Conservation (phyloP, 2,329 filamentous ascomycete species). For the Xylariaceae sp. region DNA sequence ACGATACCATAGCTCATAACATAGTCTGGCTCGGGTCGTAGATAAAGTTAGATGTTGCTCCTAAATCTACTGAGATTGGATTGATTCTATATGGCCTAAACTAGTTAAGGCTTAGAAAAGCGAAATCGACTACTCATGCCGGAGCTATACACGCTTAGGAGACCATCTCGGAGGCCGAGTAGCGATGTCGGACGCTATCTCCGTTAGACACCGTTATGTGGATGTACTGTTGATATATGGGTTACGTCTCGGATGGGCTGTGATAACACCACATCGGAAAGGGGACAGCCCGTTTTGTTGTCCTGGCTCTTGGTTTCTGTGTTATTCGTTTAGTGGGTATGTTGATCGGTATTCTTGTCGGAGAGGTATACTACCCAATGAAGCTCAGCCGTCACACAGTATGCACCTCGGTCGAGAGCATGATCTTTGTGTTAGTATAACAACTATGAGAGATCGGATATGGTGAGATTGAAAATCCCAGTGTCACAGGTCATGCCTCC, state of each 20-base stretch:
- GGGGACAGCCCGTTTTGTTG: neutral
- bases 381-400: neutral
- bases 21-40: too few species aligned
- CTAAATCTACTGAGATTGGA: neutral
- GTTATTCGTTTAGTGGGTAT: neutral
- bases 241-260: neutral
- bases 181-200: neutral
- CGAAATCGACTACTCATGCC: neutral
- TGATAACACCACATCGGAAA: neutral
- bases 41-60: neutral
- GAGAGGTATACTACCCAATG: neutral
- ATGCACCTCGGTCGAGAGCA: neutral
- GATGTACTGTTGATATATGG: neutral
- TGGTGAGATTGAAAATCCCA: neutral
- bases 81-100: neutral
- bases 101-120: neutral
- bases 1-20: neutral
- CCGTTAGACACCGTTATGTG: neutral
- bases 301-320: neutral
- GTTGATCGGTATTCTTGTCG: neutral
- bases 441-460: neutral
- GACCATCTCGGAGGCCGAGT: neutral
- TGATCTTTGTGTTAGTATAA: neutral
- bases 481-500: neutral
- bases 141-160: neutral